Base-by-base conservation (phyloP, 805 yeast species). In the Myxozyma kluyveri region DNA sequence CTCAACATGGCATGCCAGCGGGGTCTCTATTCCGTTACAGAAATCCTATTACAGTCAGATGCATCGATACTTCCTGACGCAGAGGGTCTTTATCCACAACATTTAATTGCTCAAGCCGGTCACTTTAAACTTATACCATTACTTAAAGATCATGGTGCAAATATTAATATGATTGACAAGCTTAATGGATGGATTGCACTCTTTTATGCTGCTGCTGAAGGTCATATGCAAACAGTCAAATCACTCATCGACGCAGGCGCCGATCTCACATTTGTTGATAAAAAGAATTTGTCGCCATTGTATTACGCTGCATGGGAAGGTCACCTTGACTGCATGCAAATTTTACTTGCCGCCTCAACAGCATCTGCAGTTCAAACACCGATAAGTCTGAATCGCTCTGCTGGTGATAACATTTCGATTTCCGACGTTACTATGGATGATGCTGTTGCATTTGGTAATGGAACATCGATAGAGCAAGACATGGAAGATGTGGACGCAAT, bases 301-400 rank as follows among this genome's bases (percentile, higher is more conserved):
- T 91, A 86, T 66, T 87, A 91, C 66, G 91, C 97, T 23, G 86
- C 90, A 21, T 87, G 95, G 81, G 97, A 90, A 67, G 98, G 99
- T 22, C 91, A 89, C 64, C 81, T 88, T 26, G 77, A 75, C n/a
- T 91, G 88, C 2, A 70, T 90, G 60, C 84, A 86, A 66, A 82
- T 83, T 21, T 72, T 91, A 41, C 73, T 83, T 18, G 75, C 74
- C 26, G 72, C 71, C 60, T 49, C 21, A 35, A 38, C 18, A 6
- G 37, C 51, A 3, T 12, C 17, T 19, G 12, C 12, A 14, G 36
- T 22, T 18, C 37, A 31, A 5, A 24, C 43, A 3, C 26, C 32
- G 17, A n/a, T n/a, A n/a, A n/a, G n/a, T n/a, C n/a, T n/a, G n/a
- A n/a, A n/a, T n/a, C n/a, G n/a, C n/a, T n/a, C n/a, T n/a, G n/a